Base-by-base conservation (phyloP, 345 rosid species). In the Hibiscus mutabilis region DNA sequence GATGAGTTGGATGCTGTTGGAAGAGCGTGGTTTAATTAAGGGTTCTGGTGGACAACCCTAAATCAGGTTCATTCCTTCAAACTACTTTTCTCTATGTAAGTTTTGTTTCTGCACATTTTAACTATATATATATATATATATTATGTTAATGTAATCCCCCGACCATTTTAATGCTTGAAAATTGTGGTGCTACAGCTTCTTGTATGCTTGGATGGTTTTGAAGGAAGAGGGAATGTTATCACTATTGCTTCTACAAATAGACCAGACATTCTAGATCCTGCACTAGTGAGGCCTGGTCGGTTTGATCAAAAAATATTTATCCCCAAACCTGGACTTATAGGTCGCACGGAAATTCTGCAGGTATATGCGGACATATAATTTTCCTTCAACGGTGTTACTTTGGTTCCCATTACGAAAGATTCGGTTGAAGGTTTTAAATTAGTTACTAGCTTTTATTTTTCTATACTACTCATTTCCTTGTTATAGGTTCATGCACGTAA, bases 1-100 rank as follows among this genome's bases (percentile, higher is more conserved):
- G 97, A 93, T 82, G 97, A 93, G 70, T 63, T 93, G 86, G 98
- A 93, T 84, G 98, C 97, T 77, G 98, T 93, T 73, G 98, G 98
- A 76, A 89, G 98, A 89, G 72, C 93, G 98, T 80, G 98, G 98
- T 71, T 80, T 93, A 73, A 91, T 93, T 60, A 93, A 91, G 79
- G 97, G 98, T 61, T 93, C 96, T 76, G 98, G 98, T 46, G 97
- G 98, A 71, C 97, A 65, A 93, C 98, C 40, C 93, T 93, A 61
- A 93, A 93, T 84, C 98, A 93, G 27, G 27, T 25, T 25, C 27
- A 25, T 25, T 25, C 27, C 27, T 25, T 25, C 27, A 25, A 25
- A 25, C 27, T 25, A 25, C 27, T 25, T 25, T 2, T 25, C 27
- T 25, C 27, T 25, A 25, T 25, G 27, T 2, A 25, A 25, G 15